Evolutionary conservation across 352 stramenopile species (phyloP).

Genomic region (Pythium coloratum): DNA sequence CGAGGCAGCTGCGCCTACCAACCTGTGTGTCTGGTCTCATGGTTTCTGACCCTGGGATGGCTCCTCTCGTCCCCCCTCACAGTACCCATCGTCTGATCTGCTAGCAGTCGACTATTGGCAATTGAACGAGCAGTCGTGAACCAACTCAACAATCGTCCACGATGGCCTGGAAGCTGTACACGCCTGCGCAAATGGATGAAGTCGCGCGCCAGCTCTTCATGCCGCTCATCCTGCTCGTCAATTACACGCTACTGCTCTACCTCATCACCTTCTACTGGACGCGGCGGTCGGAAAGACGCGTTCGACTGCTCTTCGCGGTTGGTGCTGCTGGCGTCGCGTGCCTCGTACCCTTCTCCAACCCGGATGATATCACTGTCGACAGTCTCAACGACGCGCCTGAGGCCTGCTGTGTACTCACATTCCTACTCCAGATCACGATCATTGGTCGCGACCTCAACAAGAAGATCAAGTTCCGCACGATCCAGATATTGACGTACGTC

Average conservation of each 20-base stretch:
- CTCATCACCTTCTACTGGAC: conserved; percentile 12
- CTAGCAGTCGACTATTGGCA: background rate
- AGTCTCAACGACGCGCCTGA: conserved; percentile 18
- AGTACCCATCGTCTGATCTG: background rate
- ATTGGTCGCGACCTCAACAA: conserved; percentile 33
- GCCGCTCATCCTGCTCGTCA: conserved; percentile 15
- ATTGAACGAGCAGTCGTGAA: background rate
- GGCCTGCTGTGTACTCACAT: conserved; percentile 13
- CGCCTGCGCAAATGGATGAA: background rate
- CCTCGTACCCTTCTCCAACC: conserved; percentile 13
- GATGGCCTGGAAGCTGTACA: conserved; percentile 11
- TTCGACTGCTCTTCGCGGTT: background rate
- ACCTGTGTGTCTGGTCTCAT: no score
- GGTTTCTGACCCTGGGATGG: no score
- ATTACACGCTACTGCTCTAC: conserved; percentile 16
- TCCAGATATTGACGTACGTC: conserved; percentile 14
- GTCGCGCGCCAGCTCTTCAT: conserved; percentile 13
- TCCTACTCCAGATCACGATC: conserved; percentile 41
- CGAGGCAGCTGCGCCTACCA: no score
- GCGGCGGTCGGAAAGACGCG: background rate
- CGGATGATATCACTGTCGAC: background rate
- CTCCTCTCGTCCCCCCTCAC: no score
- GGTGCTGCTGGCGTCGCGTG: background rate
- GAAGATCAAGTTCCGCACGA: conserved; percentile 30
- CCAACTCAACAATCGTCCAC: background rate